Evolutionary conservation across 805 yeast species (phyloP).

Genomic region (Cyberlindnera mrakii): DNA sequence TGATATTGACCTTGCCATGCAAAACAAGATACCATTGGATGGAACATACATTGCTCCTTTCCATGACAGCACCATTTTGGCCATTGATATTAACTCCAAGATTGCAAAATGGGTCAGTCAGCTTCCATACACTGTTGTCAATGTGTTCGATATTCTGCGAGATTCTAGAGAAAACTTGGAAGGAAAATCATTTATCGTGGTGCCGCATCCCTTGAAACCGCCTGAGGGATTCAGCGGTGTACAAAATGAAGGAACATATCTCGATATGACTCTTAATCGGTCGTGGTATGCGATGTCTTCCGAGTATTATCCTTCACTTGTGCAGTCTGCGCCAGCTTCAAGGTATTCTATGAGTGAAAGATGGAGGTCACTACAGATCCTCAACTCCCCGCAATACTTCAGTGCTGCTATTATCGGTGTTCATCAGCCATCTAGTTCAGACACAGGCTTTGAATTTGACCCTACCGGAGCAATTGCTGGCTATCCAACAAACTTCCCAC

Average conservation of each 20-base stretch:
- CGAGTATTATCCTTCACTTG: slow-evolving; percentile 70
- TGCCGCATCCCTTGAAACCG: slow-evolving; percentile 61
- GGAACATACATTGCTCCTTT: slow-evolving; percentile 77
- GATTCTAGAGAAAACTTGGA: slow-evolving; percentile 18
- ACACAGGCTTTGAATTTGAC: background rate
- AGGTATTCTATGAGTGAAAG: slow-evolving; percentile 41
- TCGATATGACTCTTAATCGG: slow-evolving; percentile 56
- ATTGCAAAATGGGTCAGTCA: slow-evolving; percentile 76
- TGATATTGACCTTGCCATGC: slow-evolving; percentile 46
- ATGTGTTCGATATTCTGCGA: slow-evolving; percentile 67
- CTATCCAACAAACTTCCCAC: slow-evolving; percentile 18
- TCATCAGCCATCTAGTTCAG: slow-evolving; percentile 27
- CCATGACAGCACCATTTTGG: slow-evolving; percentile 73
- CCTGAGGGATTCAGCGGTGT: slow-evolving; percentile 18
- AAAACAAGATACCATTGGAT: slow-evolving; percentile 56
- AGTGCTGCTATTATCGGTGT: slow-evolving; percentile 44
- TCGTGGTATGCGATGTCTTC: slow-evolving; percentile 88
- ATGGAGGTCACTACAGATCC: slow-evolving; percentile 35
- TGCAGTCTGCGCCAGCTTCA: slow-evolving; percentile 73
- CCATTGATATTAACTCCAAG: slow-evolving; percentile 62
- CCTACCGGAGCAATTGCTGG: slow-evolving; percentile 13
- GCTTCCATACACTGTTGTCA: slow-evolving; percentile 65
- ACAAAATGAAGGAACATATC: slow-evolving; percentile 46
- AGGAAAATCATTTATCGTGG: slow-evolving; percentile 36
- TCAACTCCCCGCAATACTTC: slow-evolving; percentile 33